These are phyloP conservation scores for Andrographis paniculata DNA, from an alignment of 305 asterid genomes.

Conservation along the genomic window DNA sequence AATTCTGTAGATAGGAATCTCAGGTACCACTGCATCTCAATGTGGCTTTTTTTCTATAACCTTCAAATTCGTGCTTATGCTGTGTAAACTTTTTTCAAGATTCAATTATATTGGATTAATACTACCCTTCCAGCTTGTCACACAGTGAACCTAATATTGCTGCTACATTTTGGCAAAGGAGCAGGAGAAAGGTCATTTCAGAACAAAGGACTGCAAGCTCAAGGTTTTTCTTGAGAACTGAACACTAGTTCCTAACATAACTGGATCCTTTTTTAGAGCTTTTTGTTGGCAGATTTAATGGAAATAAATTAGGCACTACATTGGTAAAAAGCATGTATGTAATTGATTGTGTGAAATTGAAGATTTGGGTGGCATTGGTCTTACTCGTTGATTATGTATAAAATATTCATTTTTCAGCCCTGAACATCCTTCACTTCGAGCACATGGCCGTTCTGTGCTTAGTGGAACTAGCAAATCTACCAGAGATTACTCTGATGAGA, in stretches of 20 bases:
- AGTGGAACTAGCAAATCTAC: conserved; percentile 74
- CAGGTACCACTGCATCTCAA: conserved; percentile 41
- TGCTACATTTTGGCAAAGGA: conserved; percentile 87
- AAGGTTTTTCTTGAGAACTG: conserved; percentile 39
- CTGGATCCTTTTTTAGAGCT: background rate
- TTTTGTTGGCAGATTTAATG: too few relatives aligned
- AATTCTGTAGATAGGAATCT: conserved; percentile 66
- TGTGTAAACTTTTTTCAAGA: conserved; percentile 8
- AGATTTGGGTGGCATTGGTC: conserved; percentile 13
- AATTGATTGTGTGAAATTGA: too few relatives aligned
- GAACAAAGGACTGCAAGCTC: conserved; percentile 97
- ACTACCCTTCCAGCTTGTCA: conserved; percentile 53
- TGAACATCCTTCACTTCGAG: conserved; percentile 84
- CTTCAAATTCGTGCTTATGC: background rate
- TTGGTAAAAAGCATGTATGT: too few relatives aligned
- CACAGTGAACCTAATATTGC: conserved; percentile 90
- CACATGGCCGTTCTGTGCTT: conserved; percentile 87
- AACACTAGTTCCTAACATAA: background rate
- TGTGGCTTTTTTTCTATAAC: conserved; percentile 8
- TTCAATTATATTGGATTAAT: conserved; percentile 18
- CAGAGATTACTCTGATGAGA: conserved; percentile 52
- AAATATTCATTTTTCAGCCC: conserved; percentile 61
- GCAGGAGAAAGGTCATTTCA: conserved; percentile 78
- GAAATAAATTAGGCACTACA: too few relatives aligned
- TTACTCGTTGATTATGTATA: conserved; percentile 16